Evolutionary conservation across 352 stramenopile genomes (phyloP), one percentile per base, ranked within the genome.

Genomic region (Aphanomyces astaci): DNA sequence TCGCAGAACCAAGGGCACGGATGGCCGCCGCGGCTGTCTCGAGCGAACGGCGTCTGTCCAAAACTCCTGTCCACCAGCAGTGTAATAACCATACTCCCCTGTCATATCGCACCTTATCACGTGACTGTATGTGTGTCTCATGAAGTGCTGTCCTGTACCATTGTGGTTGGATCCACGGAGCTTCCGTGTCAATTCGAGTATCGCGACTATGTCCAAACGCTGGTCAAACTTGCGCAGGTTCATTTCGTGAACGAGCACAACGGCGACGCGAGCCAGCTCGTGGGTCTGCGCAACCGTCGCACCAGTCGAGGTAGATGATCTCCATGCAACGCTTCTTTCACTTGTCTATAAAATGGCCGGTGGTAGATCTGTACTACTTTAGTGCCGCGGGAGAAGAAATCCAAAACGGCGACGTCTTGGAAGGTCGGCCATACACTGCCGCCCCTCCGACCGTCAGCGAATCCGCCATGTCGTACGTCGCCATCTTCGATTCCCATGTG

Each of bases 361-460:
- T 13, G 39, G 10, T 30, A 68, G 62, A 68, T 68, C 62, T 68
- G 17, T 68, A 68, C 32, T 68, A 68, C 51, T 68, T 68, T 28
- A 68, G 49, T 30, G 39, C 62, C 15, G 62, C 62, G n/a, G 62
- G 62, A 4, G 62, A 68, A 19, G 62, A 68, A 22, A 68, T 68
- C 24, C n/a, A 25, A 19, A 59, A 72, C 5, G 70, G 70, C 4
- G 70, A 74, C 55, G 52, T 72, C 28, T 57, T 74, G 11, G 64
- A 74, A 64, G 70, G 51, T 17, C 64, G 70, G 7, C 70, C 70
- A 27, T 72, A 72, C 33, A 74, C 70, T 15, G 64, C 64, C 25
- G 51, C 70, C 4, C 32, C 51, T 5, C 46, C 57, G 25, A 40
- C 62, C 25, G 62, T 68, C 39, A 66, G 57, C 43, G 43, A 67